phyloP scores from a whole-genome alignment of 2,329 filamentous ascomycete species.

The Thielaviopsis populi region DNA sequence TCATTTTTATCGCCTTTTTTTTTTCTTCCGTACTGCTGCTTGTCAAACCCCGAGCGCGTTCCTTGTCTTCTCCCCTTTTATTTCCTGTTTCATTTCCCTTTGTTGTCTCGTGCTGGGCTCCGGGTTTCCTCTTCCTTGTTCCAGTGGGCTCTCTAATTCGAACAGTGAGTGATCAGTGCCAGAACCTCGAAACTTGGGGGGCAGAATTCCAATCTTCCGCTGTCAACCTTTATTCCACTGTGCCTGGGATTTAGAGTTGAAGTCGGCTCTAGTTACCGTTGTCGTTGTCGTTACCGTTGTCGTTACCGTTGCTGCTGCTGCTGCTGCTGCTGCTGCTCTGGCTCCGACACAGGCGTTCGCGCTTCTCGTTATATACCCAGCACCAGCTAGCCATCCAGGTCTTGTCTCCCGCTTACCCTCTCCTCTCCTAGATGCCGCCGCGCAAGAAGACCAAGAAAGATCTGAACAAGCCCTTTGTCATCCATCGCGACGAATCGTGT shows the following conservation, averaged over 20 bases:
- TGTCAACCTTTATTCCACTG: slow-evolving; percentile 1
- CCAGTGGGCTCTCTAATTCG: slow-evolving; percentile 1
- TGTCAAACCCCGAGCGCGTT: not conserved
- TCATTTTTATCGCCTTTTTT: slow-evolving; percentile 2
- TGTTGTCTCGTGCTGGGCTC: slow-evolving; percentile 4
- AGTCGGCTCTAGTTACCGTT: not conserved
- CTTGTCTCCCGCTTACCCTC: not conserved
- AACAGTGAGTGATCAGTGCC: not conserved
- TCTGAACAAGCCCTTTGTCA: slow-evolving; percentile 11
- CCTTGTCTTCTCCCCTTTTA: slow-evolving; percentile 6
- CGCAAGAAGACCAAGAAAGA: slow-evolving; percentile 14
- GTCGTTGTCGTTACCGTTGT: not conserved
- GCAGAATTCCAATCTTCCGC: slow-evolving; percentile 1
- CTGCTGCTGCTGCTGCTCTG: not conserved
- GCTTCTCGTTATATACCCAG: not conserved
- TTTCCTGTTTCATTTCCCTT: slow-evolving; percentile 5
- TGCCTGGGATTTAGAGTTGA: not conserved
- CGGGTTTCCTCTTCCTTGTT: slow-evolving; percentile 1
- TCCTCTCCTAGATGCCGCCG: slow-evolving; percentile 14
- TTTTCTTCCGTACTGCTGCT: not conserved
- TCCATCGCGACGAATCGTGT: slow-evolving; percentile 16
- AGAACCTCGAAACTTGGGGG: not conserved
- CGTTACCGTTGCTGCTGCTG: not conserved
- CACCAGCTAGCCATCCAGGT: not conserved
- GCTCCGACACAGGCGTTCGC: not conserved